Conservation (phyloP, 495 filamentous ascomycete species). For the Hypomontagnella monticulosa region DNA sequence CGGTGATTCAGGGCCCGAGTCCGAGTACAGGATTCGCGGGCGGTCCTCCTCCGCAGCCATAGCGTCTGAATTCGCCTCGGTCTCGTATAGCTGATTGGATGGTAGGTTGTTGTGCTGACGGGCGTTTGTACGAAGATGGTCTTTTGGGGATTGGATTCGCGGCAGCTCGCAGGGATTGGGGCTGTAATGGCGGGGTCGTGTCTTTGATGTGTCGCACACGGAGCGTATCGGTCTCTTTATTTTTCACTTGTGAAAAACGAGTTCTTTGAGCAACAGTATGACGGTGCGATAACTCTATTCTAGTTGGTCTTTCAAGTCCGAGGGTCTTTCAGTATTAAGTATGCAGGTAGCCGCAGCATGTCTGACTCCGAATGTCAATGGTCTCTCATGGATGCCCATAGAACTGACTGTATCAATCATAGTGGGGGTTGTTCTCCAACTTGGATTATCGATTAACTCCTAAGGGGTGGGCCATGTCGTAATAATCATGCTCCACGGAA, state of each 20-base stretch:
- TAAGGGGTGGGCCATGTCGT: too few relatives aligned
- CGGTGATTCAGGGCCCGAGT: constrained; percentile 74
- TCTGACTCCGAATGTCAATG: neutral
- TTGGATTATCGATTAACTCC: too few relatives aligned
- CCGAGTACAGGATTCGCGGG: constrained; percentile 72
- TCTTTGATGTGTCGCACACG: neutral
- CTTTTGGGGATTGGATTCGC: neutral
- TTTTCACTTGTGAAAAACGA: too few relatives aligned
- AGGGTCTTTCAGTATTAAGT: constrained; percentile 2
- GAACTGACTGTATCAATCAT: constrained; percentile 6
- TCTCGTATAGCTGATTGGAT: constrained; percentile 1
- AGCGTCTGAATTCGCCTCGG: neutral
- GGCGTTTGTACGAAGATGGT: neutral
- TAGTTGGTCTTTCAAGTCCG: constrained; percentile 1
- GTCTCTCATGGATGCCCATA: constrained; percentile 13
- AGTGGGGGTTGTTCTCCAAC: neutral
- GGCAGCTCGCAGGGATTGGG: too few relatives aligned
- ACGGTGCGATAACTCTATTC: neutral
- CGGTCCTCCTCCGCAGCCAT: constrained; percentile 50
- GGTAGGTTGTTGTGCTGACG: constrained; percentile 1
- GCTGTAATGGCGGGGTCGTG: constrained; percentile 15
- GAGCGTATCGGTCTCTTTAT: neutral
- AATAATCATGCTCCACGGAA: too few relatives aligned
- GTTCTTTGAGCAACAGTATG: too few relatives aligned
- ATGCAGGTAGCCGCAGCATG: neutral